phyloP scores from a whole-genome alignment of 768 basidiomycete genomes.

The Mycena galopus region DNA sequence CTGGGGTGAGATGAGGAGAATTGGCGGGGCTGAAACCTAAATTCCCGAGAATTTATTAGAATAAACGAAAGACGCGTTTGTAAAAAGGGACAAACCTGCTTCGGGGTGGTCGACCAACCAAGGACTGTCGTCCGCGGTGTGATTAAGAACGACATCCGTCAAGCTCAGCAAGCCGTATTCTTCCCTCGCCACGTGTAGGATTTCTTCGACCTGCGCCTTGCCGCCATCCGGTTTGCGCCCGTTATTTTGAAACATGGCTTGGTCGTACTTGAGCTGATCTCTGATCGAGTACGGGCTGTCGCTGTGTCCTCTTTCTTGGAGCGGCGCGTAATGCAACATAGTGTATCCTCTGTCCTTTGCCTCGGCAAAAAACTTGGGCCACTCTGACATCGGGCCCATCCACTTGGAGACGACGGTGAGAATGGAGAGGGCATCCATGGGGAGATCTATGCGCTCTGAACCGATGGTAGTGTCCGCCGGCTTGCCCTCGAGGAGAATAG shows the following conservation, averaged over 20 bases:
- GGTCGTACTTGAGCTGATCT: slow-evolving; percentile 88
- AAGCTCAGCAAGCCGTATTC: slow-evolving; percentile 91
- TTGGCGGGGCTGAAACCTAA: slow-evolving; percentile 92
- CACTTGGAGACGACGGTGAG: slow-evolving; percentile 96
- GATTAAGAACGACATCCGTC: slow-evolving; percentile 97
- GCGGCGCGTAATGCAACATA: slow-evolving; percentile 96
- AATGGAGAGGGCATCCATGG: slow-evolving; percentile 90
- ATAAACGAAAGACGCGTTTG: neutral
- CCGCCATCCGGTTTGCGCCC: slow-evolving; percentile 63
- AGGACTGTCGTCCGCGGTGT: slow-evolving; percentile 93
- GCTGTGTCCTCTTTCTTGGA: slow-evolving; percentile 91
- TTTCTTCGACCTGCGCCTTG: slow-evolving; percentile 68
- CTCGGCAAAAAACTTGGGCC: slow-evolving; percentile 86
- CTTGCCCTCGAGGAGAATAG: slow-evolving; percentile 73
- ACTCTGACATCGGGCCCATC: slow-evolving; percentile 90
- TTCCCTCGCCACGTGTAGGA: slow-evolving; percentile 78
- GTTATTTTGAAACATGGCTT: slow-evolving; percentile 69
- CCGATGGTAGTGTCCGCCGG: slow-evolving; percentile 69
- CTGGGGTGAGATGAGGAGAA: slow-evolving; percentile 92
- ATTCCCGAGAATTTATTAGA: slow-evolving; percentile 6
- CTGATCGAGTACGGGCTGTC: slow-evolving; percentile 95
- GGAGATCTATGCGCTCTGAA: slow-evolving; percentile 73
- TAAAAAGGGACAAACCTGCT: slow-evolving; percentile 72
- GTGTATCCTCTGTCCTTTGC: slow-evolving; percentile 94
- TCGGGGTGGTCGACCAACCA: slow-evolving; percentile 97